A percentile compares a stretch with the other conserved stretches of the same genome.
These are phyloP conservation scores for Aspergillus incahuasiensis DNA, from an alignment of 495 filamentous ascomycete species.

Conservation along the genomic window DNA sequence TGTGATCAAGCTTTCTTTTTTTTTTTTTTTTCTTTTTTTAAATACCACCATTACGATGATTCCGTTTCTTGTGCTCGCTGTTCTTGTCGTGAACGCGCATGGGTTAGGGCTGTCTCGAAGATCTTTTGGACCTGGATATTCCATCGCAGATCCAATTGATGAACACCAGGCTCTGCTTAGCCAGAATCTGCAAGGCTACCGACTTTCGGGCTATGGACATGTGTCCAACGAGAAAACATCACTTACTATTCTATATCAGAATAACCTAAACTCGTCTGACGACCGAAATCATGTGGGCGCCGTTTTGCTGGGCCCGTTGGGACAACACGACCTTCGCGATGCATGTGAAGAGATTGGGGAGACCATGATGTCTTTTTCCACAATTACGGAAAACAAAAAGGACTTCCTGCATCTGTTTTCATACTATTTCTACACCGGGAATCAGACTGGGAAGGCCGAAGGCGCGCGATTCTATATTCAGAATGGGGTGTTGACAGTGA, in stretches of 20 bases:
- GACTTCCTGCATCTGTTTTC: conserved; percentile 36
- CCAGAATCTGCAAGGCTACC: neutral
- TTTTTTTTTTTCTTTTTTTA: too few species aligned
- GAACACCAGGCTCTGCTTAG: neutral
- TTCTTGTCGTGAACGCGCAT: neutral
- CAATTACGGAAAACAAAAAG: conserved; percentile 27
- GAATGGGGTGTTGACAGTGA: conserved; percentile 26
- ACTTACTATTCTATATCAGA: conserved; percentile 42
- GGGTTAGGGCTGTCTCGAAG: neutral
- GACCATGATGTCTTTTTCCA: conserved; percentile 30
- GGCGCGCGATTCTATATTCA: conserved; percentile 21
- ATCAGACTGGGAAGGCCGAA: neutral
- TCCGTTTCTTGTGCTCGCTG: neutral
- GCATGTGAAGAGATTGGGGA: conserved; percentile 41
- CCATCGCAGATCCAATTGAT: neutral
- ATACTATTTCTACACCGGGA: conserved; percentile 31
- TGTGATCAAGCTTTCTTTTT: neutral
- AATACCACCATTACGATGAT: neutral
- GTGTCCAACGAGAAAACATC: conserved; percentile 33
- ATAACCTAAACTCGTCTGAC: conserved; percentile 45
- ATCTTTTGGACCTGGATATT: neutral
- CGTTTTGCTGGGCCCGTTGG: conserved; percentile 35
- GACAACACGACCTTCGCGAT: conserved; percentile 23
- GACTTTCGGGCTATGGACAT: neutral
- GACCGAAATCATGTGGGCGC: conserved; percentile 42